phyloP scores from a whole-genome alignment of 371 early-diverging fungal species.

The Rozella allomycis region DNA sequence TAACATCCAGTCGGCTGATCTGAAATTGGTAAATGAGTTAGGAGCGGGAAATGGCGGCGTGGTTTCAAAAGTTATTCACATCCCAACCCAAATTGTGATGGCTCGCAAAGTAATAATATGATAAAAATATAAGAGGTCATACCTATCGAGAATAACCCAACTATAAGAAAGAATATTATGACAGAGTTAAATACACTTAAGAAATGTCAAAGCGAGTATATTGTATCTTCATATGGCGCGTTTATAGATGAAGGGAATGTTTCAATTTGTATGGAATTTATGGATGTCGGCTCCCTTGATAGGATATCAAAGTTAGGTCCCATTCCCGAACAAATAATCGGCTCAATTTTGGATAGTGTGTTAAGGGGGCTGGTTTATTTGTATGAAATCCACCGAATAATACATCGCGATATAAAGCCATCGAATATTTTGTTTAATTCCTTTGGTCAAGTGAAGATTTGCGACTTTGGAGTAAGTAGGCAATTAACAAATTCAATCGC shows the following conservation, averaged over 20 bases:
- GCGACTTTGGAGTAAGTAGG: conserved; percentile 85
- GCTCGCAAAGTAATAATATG: conserved; percentile 47
- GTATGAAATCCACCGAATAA: conserved; percentile 58
- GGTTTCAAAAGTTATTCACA: conserved; percentile 60
- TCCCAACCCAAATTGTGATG: conserved; percentile 58
- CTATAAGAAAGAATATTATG: conserved; percentile 46
- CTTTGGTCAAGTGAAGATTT: conserved; percentile 70
- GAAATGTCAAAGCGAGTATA: conserved; percentile 57
- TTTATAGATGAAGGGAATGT: conserved; percentile 56
- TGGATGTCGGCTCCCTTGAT: conserved; percentile 48
- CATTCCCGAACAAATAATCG: conserved; percentile 47
- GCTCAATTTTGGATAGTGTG: conserved; percentile 47
- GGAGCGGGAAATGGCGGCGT: conserved; percentile 89
- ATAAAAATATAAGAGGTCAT: conserved; percentile 33
- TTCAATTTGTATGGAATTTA: conserved; percentile 75
- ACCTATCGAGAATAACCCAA: conserved; percentile 32
- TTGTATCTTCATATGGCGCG: conserved; percentile 92
- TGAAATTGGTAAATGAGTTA: conserved; percentile 50
- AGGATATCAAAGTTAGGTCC: conserved; percentile 49
- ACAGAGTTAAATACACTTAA: conserved; percentile 76
- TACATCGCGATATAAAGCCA: conserved; percentile 52
- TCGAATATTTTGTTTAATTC: conserved; percentile 27
- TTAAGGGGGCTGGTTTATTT: conserved; percentile 37
- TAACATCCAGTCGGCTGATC: no score
- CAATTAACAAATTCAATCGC: conserved; percentile 71